phyloP scores from a whole-genome alignment of 1,139 yeast genomes.

The Yamadazyma taylorii region DNA sequence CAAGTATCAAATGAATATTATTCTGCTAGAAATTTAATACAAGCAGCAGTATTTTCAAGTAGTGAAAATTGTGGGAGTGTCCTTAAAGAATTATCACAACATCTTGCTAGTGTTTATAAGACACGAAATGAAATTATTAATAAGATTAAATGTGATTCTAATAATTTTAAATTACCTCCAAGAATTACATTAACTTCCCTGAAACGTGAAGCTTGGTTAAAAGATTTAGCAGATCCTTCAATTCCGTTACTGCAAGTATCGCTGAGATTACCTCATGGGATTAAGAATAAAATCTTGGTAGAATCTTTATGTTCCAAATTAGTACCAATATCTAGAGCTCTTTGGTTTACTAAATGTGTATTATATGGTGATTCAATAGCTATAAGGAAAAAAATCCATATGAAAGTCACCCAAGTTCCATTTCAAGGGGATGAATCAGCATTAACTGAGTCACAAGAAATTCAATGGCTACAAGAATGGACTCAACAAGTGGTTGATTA shows the following conservation, averaged over 20 bases:
- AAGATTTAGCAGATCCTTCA: constrained; percentile 67
- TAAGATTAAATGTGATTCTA: constrained; percentile 53
- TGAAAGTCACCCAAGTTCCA: constrained; percentile 15
- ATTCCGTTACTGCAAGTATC: constrained; percentile 69
- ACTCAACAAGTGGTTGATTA: constrained; percentile 72
- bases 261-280: constrained; percentile 88
- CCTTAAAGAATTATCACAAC: constrained; percentile 44
- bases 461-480: constrained; percentile 83
- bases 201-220: constrained; percentile 81
- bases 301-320: constrained; percentile 67
- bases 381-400: constrained; percentile 50
- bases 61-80: constrained; percentile 40
- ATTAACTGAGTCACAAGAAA: constrained; percentile 28
- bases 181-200: constrained; percentile 87
- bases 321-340: constrained; percentile 75
- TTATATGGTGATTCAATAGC: constrained; percentile 78
- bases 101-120: constrained; percentile 62
- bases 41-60: constrained; percentile 41
- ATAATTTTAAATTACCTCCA: constrained; percentile 73
- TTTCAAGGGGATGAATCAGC: constrained; percentile 6
- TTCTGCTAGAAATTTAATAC: constrained; percentile 53
- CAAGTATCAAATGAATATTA: constrained; percentile 55
- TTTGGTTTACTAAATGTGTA: constrained; percentile 89
- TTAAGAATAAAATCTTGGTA: constrained; percentile 67
- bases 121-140: constrained; percentile 64